Percentiles rank a stretch among this genome's conserved stretches.
phyloP scores from a whole-genome alignment of 2,329 filamentous ascomycete genomes.

The Alternaria panax region DNA sequence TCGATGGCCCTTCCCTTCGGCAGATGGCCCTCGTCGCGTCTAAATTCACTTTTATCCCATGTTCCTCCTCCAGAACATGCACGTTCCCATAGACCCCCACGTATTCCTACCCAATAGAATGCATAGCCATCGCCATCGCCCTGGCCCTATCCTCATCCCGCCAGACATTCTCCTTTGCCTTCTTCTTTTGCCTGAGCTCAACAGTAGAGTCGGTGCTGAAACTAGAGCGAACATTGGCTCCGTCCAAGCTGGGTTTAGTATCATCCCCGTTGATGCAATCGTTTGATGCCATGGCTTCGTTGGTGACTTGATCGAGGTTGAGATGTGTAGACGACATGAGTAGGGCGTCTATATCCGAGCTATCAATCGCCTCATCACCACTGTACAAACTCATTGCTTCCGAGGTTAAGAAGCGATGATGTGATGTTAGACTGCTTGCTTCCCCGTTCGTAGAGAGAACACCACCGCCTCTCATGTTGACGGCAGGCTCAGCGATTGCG shows the following conservation, averaged over 20 bases:
- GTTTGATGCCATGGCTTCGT: not conserved
- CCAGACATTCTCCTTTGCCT: not conserved
- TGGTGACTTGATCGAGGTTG: not conserved
- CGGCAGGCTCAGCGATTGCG: not conserved
- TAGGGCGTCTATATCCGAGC: not conserved
- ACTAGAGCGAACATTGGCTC: not conserved
- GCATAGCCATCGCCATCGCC: constrained; percentile 8
- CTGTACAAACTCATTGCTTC: not conserved
- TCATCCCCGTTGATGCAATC: not conserved
- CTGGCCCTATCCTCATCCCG: constrained; percentile 2
- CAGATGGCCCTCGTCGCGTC: not conserved
- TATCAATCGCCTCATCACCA: not conserved
- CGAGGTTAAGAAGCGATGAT: not conserved
- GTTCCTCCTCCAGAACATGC: not conserved
- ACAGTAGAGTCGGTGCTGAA: constrained; percentile 1
- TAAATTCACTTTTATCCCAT: not conserved
- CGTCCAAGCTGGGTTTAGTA: not conserved
- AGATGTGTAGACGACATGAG: not conserved
- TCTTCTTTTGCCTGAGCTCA: not conserved
- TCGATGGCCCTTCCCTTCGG: no score
- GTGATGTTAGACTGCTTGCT: not conserved
- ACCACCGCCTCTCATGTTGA: not conserved
- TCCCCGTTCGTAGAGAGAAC: not conserved
- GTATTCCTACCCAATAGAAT: not conserved
- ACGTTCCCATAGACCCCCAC: not conserved